These are phyloP conservation scores for Cunninghamia lanceolata DNA, from an alignment of 75 land plant species.

Conservation along the genomic window DNA sequence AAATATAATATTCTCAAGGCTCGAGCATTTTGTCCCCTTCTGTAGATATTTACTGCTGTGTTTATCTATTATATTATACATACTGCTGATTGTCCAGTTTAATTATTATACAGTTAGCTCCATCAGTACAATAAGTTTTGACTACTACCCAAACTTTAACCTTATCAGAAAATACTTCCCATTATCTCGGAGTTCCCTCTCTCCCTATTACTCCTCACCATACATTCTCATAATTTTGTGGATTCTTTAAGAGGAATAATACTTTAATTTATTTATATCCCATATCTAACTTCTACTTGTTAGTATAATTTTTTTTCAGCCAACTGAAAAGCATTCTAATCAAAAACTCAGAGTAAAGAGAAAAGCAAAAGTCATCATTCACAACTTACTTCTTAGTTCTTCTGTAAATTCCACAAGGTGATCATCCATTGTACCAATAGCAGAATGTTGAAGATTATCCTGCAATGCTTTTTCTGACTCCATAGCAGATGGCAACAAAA, in stretches of 20 bases:
- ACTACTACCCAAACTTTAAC: background rate
- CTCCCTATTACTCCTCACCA: background rate
- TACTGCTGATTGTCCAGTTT: background rate
- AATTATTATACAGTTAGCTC: background rate
- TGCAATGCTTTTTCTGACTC: slow-evolving; percentile 38
- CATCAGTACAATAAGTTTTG: background rate
- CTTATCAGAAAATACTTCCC: background rate
- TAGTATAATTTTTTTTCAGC: background rate
- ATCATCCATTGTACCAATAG: slow-evolving; percentile 41
- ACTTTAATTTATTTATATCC: background rate
- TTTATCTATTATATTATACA: background rate
- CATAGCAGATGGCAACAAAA: slow-evolving; percentile 13
- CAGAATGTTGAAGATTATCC: slow-evolving; percentile 34
- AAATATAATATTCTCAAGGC: background rate
- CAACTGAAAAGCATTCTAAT: background rate
- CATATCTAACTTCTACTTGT: background rate
- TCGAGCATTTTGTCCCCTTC: background rate
- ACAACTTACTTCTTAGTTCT: slow-evolving; percentile 55
- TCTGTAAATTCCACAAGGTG: slow-evolving; percentile 74
- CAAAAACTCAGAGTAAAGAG: background rate
- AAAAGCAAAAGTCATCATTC: background rate
- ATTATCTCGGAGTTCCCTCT: background rate
- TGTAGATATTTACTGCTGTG: background rate
- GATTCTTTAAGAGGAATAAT: background rate
- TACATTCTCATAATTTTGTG: background rate